Percentiles rank a stretch among this genome's conserved stretches.
Evolutionary conservation across 257 asterid species (phyloP).

Genomic region (Ajuga chamaepitys): DNA sequence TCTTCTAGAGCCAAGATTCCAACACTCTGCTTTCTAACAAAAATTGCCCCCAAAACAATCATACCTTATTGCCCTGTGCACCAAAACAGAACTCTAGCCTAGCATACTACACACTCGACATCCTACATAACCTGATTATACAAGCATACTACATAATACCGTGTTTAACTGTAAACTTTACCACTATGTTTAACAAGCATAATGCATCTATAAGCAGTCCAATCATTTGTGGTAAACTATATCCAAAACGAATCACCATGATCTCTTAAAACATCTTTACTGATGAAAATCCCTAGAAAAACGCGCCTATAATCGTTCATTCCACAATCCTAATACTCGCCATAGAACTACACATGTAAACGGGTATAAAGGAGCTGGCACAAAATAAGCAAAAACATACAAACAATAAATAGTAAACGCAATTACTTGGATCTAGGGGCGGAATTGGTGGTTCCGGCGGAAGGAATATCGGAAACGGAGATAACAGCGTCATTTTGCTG

Average conservation of each 20-base stretch:
- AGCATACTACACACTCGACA: not conserved
- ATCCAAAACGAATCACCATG: not conserved
- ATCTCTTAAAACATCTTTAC: not conserved
- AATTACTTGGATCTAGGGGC: slow-evolving; percentile 30
- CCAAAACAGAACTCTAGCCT: not conserved
- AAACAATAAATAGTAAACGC: not conserved
- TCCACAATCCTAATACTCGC: not conserved
- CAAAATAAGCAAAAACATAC: not conserved
- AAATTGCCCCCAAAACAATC: no score
- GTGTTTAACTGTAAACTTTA: not conserved
- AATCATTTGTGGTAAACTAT: not conserved
- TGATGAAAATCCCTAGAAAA: not conserved
- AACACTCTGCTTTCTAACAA: no score
- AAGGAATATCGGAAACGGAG: slow-evolving; percentile 31
- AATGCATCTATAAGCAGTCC: not conserved
- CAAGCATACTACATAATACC: not conserved
- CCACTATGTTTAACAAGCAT: not conserved
- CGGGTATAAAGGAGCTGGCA: not conserved
- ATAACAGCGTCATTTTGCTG: slow-evolving; percentile 23
- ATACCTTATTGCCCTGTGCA: not conserved
- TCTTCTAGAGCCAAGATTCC: no score
- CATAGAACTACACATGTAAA: not conserved
- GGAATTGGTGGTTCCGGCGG: slow-evolving; percentile 18
- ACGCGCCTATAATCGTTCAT: not conserved
- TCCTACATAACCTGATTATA: not conserved